phyloP scores from a whole-genome alignment of 2,329 filamentous ascomycete species.

The Plectosphaerella cucumerina region DNA sequence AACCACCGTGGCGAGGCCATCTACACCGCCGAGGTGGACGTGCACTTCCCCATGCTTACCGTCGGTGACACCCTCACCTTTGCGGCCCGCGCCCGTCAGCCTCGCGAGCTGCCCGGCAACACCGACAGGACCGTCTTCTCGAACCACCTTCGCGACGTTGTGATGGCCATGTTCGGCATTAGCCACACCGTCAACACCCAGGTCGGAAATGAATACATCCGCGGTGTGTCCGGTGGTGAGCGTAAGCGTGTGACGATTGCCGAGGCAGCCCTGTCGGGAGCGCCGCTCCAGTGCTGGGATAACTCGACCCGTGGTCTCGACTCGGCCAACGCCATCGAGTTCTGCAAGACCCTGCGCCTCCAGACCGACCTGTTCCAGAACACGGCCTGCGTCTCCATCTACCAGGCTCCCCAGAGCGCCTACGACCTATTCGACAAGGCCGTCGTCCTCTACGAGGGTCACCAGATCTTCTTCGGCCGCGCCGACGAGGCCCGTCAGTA shows the following conservation, averaged over 20 bases:
- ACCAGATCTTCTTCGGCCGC: conserved; percentile 60
- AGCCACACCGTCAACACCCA: conserved; percentile 68
- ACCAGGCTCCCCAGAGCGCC: conserved; percentile 61
- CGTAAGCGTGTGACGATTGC: conserved; percentile 63
- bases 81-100: conserved; percentile 66
- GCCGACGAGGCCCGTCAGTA: conserved; percentile 58
- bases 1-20: conserved; percentile 80
- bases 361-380: conserved; percentile 63
- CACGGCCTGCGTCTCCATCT: conserved; percentile 69
- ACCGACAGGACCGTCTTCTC: conserved; percentile 51
- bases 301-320: conserved; percentile 73
- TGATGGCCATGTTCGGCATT: conserved; percentile 74
- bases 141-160: conserved; percentile 63
- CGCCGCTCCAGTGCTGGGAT: conserved; percentile 63
- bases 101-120: conserved; percentile 56
- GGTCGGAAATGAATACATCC: conserved; percentile 71
- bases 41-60: conserved; percentile 72
- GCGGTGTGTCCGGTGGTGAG: conserved; percentile 72
- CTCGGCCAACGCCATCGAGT: conserved; percentile 71
- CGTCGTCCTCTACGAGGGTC: conserved; percentile 54
- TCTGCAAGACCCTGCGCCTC: conserved; percentile 65
- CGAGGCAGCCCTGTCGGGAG: conserved; percentile 55
- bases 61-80: conserved; percentile 79
- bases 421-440: conserved; percentile 64
- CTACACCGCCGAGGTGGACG: conserved; percentile 81